Conservation (phyloP, 306 rosid species). For the Arachis hypogaea region DNA sequence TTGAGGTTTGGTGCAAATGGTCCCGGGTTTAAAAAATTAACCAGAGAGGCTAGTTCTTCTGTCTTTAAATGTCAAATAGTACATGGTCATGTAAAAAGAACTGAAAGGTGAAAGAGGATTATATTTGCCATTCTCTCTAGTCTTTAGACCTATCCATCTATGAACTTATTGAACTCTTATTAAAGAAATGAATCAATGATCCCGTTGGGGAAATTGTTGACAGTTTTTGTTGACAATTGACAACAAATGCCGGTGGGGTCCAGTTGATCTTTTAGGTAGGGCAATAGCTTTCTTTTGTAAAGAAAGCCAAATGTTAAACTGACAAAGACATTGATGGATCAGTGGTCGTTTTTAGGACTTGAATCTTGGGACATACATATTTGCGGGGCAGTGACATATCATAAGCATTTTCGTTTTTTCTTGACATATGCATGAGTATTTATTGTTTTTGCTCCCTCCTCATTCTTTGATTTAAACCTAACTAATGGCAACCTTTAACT, state of each 20-base stretch:
- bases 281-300: conserved; percentile 33
- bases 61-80: conserved; percentile 37
- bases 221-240: conserved; percentile 42
- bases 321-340: conserved; percentile 43
- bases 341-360: conserved; percentile 34
- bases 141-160: conserved; percentile 28
- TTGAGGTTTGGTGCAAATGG: conserved; percentile 44
- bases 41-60: conserved; percentile 35
- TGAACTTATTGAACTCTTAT: conserved; percentile 34
- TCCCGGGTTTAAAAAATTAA: conserved; percentile 34
- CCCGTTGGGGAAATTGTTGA: conserved; percentile 39
- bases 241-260: conserved; percentile 49
- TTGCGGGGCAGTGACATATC: conserved; percentile 6
- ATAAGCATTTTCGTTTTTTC: conserved; percentile 18
- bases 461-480: neutral
- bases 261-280: conserved; percentile 39
- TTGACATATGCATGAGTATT: neutral
- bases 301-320: conserved; percentile 37
- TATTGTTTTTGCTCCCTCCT: neutral
- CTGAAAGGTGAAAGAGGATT: conserved; percentile 31
- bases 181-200: conserved; percentile 14
- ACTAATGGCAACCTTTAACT: too few species aligned
- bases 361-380: conserved; percentile 16
- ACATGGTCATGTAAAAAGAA: conserved; percentile 29
- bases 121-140: conserved; percentile 32